A percentile compares a stretch with the other conserved stretches of the same genome.
phyloP scores from a whole-genome alignment of 352 stramenopile genomes.

The Bremia lactucae region DNA sequence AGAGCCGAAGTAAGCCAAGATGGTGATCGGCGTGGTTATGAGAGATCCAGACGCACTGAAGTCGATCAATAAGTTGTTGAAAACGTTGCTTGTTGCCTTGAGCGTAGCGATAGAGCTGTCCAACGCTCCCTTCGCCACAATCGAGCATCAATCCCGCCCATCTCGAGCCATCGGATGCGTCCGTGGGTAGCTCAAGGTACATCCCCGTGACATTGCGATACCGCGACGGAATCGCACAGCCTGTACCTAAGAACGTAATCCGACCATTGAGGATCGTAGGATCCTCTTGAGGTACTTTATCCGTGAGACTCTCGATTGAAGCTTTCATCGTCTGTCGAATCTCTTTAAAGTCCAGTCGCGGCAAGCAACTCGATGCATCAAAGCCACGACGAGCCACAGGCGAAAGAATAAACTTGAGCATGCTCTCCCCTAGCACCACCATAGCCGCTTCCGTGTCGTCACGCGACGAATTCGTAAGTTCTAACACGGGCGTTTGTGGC shows the following conservation, averaged over 20 bases:
- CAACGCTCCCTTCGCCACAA: slow-evolving; percentile 92
- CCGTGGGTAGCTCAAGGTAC: slow-evolving; percentile 62
- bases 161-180: background rate
- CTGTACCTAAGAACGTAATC: slow-evolving; percentile 94
- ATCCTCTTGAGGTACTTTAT: background rate
- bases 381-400: slow-evolving; percentile 53
- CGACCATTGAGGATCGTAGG: slow-evolving; percentile 32
- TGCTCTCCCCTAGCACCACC: slow-evolving; percentile 45
- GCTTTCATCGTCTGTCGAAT: slow-evolving; percentile 27
- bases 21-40: slow-evolving; percentile 98
- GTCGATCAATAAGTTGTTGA: slow-evolving; percentile 40
- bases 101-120: slow-evolving; percentile 80
- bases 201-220: slow-evolving; percentile 97
- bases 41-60: slow-evolving; percentile 94
- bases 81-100: slow-evolving; percentile 31
- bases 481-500: slow-evolving; percentile 3
- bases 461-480: slow-evolving; percentile 4
- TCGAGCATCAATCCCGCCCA: slow-evolving; percentile 88
- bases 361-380: slow-evolving; percentile 42
- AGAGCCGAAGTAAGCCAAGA: slow-evolving; percentile 87
- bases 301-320: slow-evolving; percentile 1
- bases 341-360: slow-evolving; percentile 34
- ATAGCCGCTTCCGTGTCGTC: slow-evolving; percentile 2
- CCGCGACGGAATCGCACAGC: slow-evolving; percentile 95
- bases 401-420: slow-evolving; percentile 60